A percentile compares a stretch with the other conserved stretches of the same genome.
These are phyloP conservation scores for Suillus occidentalis DNA, from an alignment of 768 basidiomycete genomes.

Conservation along the genomic window DNA sequence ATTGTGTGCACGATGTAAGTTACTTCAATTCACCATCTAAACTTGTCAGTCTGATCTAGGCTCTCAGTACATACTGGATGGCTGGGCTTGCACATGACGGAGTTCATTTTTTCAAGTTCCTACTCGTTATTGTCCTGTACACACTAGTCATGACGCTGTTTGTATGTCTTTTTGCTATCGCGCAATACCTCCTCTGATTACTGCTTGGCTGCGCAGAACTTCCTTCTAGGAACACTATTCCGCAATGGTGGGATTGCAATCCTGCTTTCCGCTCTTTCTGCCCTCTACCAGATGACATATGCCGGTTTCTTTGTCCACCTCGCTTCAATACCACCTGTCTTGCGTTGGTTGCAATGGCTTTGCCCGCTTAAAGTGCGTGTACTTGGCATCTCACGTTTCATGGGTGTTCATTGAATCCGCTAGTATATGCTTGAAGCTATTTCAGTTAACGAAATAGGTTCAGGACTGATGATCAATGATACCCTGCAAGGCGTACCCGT, in stretches of 20 bases:
- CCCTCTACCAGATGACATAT: slow-evolving; percentile 82
- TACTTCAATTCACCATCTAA: background rate
- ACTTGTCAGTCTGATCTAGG: slow-evolving; percentile 8
- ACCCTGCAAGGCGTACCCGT: slow-evolving; percentile 80
- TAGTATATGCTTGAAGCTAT: slow-evolving; percentile 78
- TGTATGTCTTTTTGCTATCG: slow-evolving; percentile 44
- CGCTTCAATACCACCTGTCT: slow-evolving; percentile 78
- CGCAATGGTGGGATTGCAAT: slow-evolving; percentile 89
- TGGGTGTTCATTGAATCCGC: background rate
- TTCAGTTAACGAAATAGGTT: slow-evolving; percentile 88
- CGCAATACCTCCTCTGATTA: background rate
- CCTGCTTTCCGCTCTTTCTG: slow-evolving; percentile 75
- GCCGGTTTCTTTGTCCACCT: slow-evolving; percentile 95
- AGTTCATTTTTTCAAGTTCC: slow-evolving; percentile 90
- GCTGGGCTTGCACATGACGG: slow-evolving; percentile 81
- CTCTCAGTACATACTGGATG: slow-evolving; percentile 86
- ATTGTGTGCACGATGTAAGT: slow-evolving; percentile 81
- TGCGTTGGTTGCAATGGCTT: slow-evolving; percentile 93
- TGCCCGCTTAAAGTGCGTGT: slow-evolving; percentile 64
- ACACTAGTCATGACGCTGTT: slow-evolving; percentile 84
- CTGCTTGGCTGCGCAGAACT: slow-evolving; percentile 57
- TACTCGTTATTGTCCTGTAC: slow-evolving; percentile 85
- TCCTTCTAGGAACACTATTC: slow-evolving; percentile 83
- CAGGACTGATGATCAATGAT: slow-evolving; percentile 84
- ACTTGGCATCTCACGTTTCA: background rate